These are phyloP conservation scores for Fusarium algeriense DNA, from an alignment of 2,329 filamentous ascomycete species.

Conservation along the genomic window DNA sequence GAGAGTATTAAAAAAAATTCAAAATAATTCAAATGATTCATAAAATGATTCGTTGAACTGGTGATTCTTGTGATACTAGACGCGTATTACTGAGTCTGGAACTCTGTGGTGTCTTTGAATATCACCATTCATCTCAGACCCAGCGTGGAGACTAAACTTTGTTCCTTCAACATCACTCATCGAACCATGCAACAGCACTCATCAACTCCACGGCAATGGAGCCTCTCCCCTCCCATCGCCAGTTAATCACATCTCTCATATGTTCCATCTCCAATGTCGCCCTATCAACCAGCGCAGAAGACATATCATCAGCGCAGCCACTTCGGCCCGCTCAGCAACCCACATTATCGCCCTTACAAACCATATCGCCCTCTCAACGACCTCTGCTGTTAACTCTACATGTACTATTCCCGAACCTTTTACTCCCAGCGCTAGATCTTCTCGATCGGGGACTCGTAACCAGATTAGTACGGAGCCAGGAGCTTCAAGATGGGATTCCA, in stretches of 20 bases:
- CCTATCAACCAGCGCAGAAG: constrained; percentile 8
- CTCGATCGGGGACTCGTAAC: constrained; percentile 82
- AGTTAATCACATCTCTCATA: constrained; percentile 64
- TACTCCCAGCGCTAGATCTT: constrained; percentile 88
- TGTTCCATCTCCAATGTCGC: constrained; percentile 52
- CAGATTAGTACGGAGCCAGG: constrained; percentile 54
- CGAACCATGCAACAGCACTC: constrained; percentile 12
- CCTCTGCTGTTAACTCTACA: constrained; percentile 82
- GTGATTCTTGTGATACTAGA: neutral
- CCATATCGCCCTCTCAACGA: constrained; percentile 52
- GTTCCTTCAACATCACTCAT: constrained; percentile 5
- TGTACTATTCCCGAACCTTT: constrained; percentile 82
- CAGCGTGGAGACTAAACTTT: constrained; percentile 10
- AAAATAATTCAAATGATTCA: constrained; percentile 17
- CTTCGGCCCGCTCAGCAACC: constrained; percentile 28
- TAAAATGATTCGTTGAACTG: neutral
- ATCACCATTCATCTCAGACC: constrained; percentile 5
- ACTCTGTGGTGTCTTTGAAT: neutral
- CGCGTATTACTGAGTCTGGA: neutral
- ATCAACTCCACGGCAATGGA: constrained; percentile 35
- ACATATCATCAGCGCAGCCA: constrained; percentile 17
- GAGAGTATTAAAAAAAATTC: constrained; percentile 9
- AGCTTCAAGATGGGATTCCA: neutral
- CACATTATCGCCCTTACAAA: constrained; percentile 31
- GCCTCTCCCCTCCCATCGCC: constrained; percentile 52